Evolutionary conservation across 495 filamentous ascomycete species (phyloP).

Genomic region (Choiromyces venosus): DNA sequence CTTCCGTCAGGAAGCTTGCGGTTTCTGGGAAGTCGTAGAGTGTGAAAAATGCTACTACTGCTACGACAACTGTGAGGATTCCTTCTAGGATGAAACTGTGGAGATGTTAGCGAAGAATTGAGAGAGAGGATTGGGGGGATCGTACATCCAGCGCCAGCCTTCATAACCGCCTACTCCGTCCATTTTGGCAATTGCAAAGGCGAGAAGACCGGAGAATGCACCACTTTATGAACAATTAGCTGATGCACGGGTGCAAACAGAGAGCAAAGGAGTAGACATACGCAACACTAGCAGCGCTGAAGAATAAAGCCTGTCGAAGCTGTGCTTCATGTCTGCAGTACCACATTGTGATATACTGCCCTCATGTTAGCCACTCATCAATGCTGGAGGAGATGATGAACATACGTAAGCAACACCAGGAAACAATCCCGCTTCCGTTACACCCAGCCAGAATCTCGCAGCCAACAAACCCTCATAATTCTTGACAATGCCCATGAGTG

Average conservation of each 20-base stretch:
- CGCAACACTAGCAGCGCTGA: conserved; percentile 62
- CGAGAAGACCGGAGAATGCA: conserved; percentile 65
- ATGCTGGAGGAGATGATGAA: conserved; percentile 43
- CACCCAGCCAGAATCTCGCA: conserved; percentile 59
- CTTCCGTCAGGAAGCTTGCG: conserved; percentile 60
- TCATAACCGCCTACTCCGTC: conserved; percentile 54
- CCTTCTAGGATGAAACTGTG: conserved; percentile 54
- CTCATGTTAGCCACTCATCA: background rate
- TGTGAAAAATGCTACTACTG: conserved; percentile 66
- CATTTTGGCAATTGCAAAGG: conserved; percentile 62
- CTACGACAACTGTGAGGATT: conserved; percentile 60
- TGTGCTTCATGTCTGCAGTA: conserved; percentile 62
- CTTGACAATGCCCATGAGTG: conserved; percentile 63
- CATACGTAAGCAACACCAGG: conserved; percentile 54
- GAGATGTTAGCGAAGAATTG: background rate
- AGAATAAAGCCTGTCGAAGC: conserved; percentile 58
- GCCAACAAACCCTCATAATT: conserved; percentile 38
- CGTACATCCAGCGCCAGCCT: conserved; percentile 51
- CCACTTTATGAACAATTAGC: conserved; percentile 40
- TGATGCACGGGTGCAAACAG: no score
- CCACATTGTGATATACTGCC: conserved; percentile 51
- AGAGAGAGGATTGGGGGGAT: background rate
- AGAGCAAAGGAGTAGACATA: conserved; percentile 11
- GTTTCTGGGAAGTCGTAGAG: conserved; percentile 70
- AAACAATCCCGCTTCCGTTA: conserved; percentile 54